Percentiles rank a stretch among this genome's conserved stretches.
phyloP scores from a whole-genome alignment of 768 basidiomycete genomes.

The Trametes coccinea region DNA sequence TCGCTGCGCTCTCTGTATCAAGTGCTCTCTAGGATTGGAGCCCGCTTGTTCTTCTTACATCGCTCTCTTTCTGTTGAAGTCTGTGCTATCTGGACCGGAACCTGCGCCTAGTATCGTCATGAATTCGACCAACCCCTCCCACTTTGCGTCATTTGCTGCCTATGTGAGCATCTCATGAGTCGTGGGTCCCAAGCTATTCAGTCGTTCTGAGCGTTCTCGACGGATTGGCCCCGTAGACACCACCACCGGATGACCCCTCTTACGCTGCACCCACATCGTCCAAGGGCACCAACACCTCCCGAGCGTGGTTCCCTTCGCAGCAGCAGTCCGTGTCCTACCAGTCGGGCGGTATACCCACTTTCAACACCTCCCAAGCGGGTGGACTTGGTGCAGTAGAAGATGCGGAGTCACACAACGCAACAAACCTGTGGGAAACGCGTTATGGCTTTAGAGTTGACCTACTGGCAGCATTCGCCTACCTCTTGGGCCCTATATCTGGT shows the following conservation, averaged over 20 bases:
- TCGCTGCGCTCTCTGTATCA: no score
- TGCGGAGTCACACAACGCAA: slow-evolving; percentile 41
- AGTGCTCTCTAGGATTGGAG: no score
- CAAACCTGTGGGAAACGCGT: slow-evolving; percentile 71
- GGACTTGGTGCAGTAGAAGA: slow-evolving; percentile 39
- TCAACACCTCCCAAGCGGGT: slow-evolving; percentile 45
- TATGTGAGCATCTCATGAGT: slow-evolving; percentile 44
- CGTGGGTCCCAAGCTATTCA: slow-evolving; percentile 7
- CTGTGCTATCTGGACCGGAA: not conserved
- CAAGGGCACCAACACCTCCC: slow-evolving; percentile 30
- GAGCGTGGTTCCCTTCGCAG: slow-evolving; percentile 50
- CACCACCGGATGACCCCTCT: slow-evolving; percentile 57
- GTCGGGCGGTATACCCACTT: slow-evolving; percentile 64
- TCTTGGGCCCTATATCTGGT: slow-evolving; percentile 76
- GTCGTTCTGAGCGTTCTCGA: not conserved
- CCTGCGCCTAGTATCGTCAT: slow-evolving; percentile 14
- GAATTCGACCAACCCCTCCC: slow-evolving; percentile 36
- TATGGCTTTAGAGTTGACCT: slow-evolving; percentile 68
- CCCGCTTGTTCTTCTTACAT: no score
- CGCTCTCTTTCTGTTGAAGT: slow-evolving; percentile 16
- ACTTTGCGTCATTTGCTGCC: slow-evolving; percentile 58
- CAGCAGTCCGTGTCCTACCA: slow-evolving; percentile 57
- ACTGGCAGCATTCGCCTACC: slow-evolving; percentile 62
- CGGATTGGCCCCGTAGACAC: slow-evolving; percentile 40
- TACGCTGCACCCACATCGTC: slow-evolving; percentile 20